phyloP scores from a whole-genome alignment of 306 rosid species.

The Medicago ruthenica region DNA sequence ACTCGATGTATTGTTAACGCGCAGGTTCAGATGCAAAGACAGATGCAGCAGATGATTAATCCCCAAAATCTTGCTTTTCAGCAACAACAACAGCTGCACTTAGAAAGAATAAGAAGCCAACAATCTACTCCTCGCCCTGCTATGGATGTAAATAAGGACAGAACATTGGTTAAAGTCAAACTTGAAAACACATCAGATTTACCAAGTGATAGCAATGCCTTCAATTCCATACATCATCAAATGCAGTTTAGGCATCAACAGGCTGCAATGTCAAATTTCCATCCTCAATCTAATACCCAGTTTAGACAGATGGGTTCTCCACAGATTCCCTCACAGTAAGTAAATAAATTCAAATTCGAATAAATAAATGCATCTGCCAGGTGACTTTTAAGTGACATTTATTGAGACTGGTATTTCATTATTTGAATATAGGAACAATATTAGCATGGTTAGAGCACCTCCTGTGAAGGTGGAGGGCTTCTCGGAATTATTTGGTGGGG shows the following conservation, averaged over 20 bases:
- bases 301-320: constrained; percentile 72
- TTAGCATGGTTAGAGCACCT: constrained; percentile 71
- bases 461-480: constrained; percentile 98
- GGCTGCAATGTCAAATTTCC: constrained; percentile 72
- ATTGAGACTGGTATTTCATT: constrained; percentile 19
- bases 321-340: constrained; percentile 80
- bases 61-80: constrained; percentile 59
- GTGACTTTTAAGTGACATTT: constrained; percentile 18
- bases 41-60: constrained; percentile 71
- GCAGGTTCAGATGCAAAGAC: constrained; percentile 71
- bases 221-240: constrained; percentile 66
- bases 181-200: constrained; percentile 73
- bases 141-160: constrained; percentile 75
- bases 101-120: constrained; percentile 67
- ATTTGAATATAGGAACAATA: constrained; percentile 62
- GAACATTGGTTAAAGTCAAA: constrained; percentile 90
- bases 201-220: constrained; percentile 65
- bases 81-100: constrained; percentile 52
- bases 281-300: constrained; percentile 65
- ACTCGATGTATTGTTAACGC: constrained; percentile 32
- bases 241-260: constrained; percentile 86
- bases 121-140: constrained; percentile 67
- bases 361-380: constrained; percentile 24
- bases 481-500: constrained; percentile 91
- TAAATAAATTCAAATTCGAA: constrained; percentile 30